Percentiles rank a stretch among this genome's conserved stretches.
These are phyloP conservation scores for Fraxinus anomala DNA, from an alignment of 257 asterid species.

Conservation along the genomic window DNA sequence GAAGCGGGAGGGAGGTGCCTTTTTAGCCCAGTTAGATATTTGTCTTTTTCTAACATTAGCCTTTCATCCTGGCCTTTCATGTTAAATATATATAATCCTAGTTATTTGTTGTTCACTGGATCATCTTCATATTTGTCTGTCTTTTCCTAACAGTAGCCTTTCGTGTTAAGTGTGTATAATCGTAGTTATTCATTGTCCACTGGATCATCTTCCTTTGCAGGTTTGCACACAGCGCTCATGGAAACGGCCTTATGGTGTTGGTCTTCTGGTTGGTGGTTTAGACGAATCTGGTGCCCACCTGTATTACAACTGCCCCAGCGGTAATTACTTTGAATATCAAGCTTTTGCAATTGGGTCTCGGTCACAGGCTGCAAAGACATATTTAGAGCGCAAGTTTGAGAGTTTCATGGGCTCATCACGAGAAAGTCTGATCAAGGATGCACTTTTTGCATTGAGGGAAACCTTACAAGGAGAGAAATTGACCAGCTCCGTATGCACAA, in stretches of 20 bases:
- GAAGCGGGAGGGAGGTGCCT: not conserved
- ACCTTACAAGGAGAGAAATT: conserved; percentile 91
- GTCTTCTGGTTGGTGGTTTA: conserved; percentile 88
- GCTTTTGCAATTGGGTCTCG: conserved; percentile 98
- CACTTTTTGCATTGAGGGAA: conserved; percentile 91
- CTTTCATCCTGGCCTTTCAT: not conserved
- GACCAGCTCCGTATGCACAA: conserved; percentile 90
- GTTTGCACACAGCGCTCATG: conserved; percentile 97
- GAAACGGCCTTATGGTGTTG: conserved; percentile 98
- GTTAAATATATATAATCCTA: not conserved
- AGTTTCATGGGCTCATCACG: conserved; percentile 67
- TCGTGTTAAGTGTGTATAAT: too few relatives aligned
- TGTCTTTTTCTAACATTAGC: not conserved
- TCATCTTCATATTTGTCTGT: too few relatives aligned
- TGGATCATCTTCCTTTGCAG: conserved; percentile 36
- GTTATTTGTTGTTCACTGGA: not conserved
- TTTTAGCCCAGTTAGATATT: not conserved
- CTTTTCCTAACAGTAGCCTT: too few relatives aligned
- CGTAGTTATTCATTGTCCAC: not conserved
- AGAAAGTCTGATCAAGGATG: conserved; percentile 80
- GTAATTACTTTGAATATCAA: conserved; percentile 93
- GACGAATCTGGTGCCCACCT: conserved; percentile 99
- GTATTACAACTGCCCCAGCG: conserved; percentile 95
- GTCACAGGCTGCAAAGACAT: conserved; percentile 99
- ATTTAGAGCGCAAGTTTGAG: conserved; percentile 80